These are phyloP conservation scores for Antarctomyces pellizariae DNA, from an alignment of 495 filamentous ascomycete genomes.

Conservation along the genomic window DNA sequence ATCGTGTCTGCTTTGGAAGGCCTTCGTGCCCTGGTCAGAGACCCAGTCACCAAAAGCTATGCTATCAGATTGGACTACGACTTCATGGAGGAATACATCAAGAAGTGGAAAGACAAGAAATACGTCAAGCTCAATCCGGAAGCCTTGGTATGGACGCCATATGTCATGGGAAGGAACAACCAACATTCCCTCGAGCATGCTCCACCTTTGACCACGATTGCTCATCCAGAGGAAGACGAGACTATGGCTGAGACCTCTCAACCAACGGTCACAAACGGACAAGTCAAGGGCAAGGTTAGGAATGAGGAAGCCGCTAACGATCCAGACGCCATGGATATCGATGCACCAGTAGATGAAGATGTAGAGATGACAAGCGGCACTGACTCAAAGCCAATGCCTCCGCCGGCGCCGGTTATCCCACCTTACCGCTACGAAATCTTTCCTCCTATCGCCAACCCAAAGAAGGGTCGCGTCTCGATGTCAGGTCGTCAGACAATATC, in stretches of 20 bases:
- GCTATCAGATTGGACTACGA: slow-evolving; percentile 65
- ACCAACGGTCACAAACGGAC: no score
- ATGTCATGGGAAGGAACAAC: slow-evolving; percentile 76
- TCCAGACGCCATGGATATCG: background rate
- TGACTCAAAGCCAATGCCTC: slow-evolving; percentile 15
- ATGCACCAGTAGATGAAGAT: slow-evolving; percentile 5
- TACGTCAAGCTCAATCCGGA: slow-evolving; percentile 68
- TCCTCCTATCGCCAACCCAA: slow-evolving; percentile 61
- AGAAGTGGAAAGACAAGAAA: slow-evolving; percentile 63
- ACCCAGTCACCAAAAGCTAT: slow-evolving; percentile 71
- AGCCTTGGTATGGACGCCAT: slow-evolving; percentile 85
- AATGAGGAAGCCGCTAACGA: slow-evolving; percentile 10
- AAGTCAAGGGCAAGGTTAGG: slow-evolving; percentile 16
- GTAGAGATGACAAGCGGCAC: slow-evolving; percentile 15
- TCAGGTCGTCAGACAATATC: slow-evolving; percentile 12
- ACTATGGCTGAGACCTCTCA: no score
- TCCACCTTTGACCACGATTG: slow-evolving; percentile 66
- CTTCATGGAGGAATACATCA: slow-evolving; percentile 66
- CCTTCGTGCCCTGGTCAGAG: slow-evolving; percentile 65
- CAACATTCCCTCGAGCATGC: slow-evolving; percentile 66
- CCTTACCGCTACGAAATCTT: slow-evolving; percentile 66
- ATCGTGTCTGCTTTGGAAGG: slow-evolving; percentile 83
- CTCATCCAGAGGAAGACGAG: slow-evolving; percentile 53
- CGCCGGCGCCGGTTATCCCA: slow-evolving; percentile 32
- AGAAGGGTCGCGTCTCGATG: slow-evolving; percentile 13